Evolutionary conservation across 2,329 filamentous ascomycete species (phyloP).

Genomic region (Pseudogymnoascus pannorum): DNA sequence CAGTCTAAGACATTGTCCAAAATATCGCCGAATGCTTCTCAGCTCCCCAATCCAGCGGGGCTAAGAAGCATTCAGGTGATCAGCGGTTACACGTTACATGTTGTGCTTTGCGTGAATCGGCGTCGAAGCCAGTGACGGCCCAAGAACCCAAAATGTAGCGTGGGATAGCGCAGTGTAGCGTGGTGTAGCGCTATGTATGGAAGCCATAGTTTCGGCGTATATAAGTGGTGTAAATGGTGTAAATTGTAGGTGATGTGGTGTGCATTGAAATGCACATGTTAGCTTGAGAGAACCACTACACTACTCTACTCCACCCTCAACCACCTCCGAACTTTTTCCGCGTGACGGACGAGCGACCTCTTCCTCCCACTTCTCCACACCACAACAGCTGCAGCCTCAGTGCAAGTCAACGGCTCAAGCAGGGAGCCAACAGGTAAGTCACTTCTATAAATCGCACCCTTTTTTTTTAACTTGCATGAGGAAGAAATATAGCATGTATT

Average conservation of each 20-base stretch:
- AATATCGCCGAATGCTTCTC: neutral
- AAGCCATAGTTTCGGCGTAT: neutral
- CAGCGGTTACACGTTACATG: neutral
- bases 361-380: neutral
- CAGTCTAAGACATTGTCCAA: neutral
- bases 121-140: neutral
- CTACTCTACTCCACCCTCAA: too few species aligned
- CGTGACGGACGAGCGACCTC: neutral
- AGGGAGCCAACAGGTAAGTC: constrained; percentile 1
- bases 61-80: neutral
- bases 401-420: neutral
- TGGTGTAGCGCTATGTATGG: neutral
- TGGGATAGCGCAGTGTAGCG: neutral
- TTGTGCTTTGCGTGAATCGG: neutral
- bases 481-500: constrained; percentile 37
- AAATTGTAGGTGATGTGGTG: neutral
- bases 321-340: constrained; percentile 4
- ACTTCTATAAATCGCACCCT: neutral
- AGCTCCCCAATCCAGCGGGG: constrained; percentile 1
- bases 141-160: neutral
- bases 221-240: neutral
- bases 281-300: too few species aligned
- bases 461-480: constrained; percentile 26
- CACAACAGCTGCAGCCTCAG: neutral
- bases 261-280: neutral